Evolutionary conservation across 257 asterid genomes (phyloP), one percentile per base, ranked within the genome.

Genomic region (Echium plantagineum): DNA sequence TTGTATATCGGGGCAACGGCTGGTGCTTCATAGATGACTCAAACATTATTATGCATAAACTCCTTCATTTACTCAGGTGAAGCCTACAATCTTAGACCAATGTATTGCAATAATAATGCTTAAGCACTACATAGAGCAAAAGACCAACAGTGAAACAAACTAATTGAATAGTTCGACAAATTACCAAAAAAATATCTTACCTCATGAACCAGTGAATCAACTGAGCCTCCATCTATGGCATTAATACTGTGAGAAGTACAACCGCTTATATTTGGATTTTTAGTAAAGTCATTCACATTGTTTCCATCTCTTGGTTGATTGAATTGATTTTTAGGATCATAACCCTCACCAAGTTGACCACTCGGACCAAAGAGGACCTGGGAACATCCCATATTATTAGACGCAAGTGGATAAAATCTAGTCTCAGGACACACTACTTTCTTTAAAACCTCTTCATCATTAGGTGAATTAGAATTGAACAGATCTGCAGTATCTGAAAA

Each of bases 271-370:
- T 79, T 78, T 53, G 58, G 61, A 15, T 55, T 59, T 49, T 68
- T 79, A 12, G 64, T 66, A 57, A 62, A 65, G 65, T 80, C 84
- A 21, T 64, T 74, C 53, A 75, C 57, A 58, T 77, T 81, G 57
- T 49, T 74, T 69, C 80, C 97, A 7, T 81, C 84, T 35, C 77
- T 84, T 2, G 87, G 93, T 69, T 83, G 94, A 60, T 85, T 80
- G 10, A 74, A 77, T 59, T 63, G 55, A 55, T 78, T 77, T 57
- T 89, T 84, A 1, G 70, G 68, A 51, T 87, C 88, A 47, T 60
- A 65, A 55, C 78, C 85, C 28, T 72, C 87, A 9, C 72, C 77
- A 65, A 54, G 77, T 49, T 68, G 70, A 63, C 69, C 85, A 35
- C 68, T 61, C 42, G 75, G 32, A 68, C 67, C 78, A 63, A 55